phyloP scores from a whole-genome alignment of 192 early-diverging fungal genomes.

The Dimargaris cristalligena region DNA sequence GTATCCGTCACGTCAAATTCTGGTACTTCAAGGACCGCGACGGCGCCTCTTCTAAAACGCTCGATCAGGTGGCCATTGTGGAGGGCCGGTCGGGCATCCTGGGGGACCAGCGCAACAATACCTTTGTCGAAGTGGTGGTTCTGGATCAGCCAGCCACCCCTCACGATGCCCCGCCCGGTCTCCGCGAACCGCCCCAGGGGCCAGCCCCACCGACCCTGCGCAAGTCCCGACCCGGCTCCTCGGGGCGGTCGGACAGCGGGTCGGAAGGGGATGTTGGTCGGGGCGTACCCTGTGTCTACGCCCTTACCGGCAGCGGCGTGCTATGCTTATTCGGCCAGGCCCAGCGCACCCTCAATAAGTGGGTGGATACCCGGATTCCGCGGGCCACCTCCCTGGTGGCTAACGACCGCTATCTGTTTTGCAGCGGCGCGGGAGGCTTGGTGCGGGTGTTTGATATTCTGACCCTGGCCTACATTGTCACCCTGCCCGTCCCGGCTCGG shows the following conservation, averaged over 20 bases:
- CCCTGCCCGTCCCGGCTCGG: background rate
- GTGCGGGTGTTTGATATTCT: background rate
- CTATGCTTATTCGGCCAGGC: background rate
- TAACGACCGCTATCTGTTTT: constrained; percentile 3
- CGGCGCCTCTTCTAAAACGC: background rate
- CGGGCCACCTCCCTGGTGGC: background rate
- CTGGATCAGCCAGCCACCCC: background rate
- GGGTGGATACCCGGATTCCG: constrained; percentile 1
- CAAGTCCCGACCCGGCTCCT: background rate
- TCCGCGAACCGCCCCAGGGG: too few species aligned
- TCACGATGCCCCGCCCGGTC: too few species aligned
- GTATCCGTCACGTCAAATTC: constrained; percentile 60
- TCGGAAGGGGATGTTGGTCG: background rate
- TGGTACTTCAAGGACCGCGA: constrained; percentile 71
- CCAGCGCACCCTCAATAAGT: constrained; percentile 1
- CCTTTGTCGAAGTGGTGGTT: constrained; percentile 47
- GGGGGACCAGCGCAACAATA: constrained; percentile 44
- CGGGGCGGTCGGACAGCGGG: background rate
- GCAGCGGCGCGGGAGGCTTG: background rate
- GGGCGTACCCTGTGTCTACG: background rate
- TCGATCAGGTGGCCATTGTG: constrained; percentile 22
- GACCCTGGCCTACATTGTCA: background rate
- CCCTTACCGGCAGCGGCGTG: background rate
- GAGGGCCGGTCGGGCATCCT: constrained; percentile 55
- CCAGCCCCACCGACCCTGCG: background rate